Evolutionary conservation across 83 land plant genomes (phyloP), one percentile per base, ranked within the genome.

Genomic region (Diphasiastrum complanatum): DNA sequence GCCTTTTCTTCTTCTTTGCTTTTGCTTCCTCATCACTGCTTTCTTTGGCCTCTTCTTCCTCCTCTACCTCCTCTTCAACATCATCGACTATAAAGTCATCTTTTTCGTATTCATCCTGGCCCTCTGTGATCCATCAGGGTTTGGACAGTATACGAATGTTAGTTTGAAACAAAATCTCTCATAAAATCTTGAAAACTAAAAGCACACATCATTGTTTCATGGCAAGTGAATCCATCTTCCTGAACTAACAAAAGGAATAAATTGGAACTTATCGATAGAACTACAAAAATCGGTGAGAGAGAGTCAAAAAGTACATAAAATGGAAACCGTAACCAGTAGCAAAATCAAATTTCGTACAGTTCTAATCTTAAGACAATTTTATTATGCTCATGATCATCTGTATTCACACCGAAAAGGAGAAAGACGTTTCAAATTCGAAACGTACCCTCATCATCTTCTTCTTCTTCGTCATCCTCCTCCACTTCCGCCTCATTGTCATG

Each of bases 21-120:
- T 76, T 78, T 22, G 73, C 73, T 37, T 81, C 87, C 57, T 75
- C 86, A 20, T 85, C 97, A 65, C 78, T 75, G 18, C 64, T 66
- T 23, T 63, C 60, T 33, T 63, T 38, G 14, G 70, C 83, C 35
- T 69, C 74, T 2, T 70, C 83, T 41, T 78, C 78, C 10, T 83
- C 80, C 60, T 75, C 81, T 52, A 82, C 97, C 57, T 86, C 93
- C 5, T 83, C 96, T 26, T 90, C 97, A 3, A 71, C 84, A 75
- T 86, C 97, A 36, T 91, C 97, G 0, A 91, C 93, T 59, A 91
- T 91, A 40, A 91, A 91, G 4, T 74, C 97, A 77, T 91, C 93
- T 52, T 91, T 82, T 70, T 91, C 97, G 45, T 84, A 91, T 35
- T 87, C 93, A 75, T 91, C 86, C 65, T 84, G 86, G 6, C 86